Conservation (phyloP, 1,284 basidiomycete genomes). For the Pyrrhoderma noxium region DNA sequence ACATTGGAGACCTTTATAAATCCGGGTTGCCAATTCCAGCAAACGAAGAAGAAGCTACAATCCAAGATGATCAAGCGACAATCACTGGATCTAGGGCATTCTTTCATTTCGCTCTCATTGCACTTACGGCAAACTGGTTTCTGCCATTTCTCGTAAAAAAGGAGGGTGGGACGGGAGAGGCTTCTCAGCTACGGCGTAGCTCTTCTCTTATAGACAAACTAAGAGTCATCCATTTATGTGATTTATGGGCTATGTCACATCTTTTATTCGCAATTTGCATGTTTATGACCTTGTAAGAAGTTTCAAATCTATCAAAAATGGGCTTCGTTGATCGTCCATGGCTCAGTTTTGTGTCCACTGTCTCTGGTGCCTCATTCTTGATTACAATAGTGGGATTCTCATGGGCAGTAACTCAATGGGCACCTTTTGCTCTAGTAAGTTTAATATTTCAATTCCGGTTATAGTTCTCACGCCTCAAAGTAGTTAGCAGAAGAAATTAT, state of each 20-base stretch:
- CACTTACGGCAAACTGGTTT: constrained; percentile 61
- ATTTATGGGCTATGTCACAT: constrained; percentile 72
- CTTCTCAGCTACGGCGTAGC: constrained; percentile 12
- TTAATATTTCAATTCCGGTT: background rate
- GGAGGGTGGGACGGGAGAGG: constrained; percentile 8
- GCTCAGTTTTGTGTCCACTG: constrained; percentile 54
- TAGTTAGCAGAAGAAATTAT: constrained; percentile 71
- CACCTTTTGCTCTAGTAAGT: constrained; percentile 66
- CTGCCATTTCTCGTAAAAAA: constrained; percentile 64
- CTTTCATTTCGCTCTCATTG: constrained; percentile 68
- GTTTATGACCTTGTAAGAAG: constrained; percentile 65
- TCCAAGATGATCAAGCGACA: constrained; percentile 59
- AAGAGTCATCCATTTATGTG: constrained; percentile 52
- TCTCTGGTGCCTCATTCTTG: constrained; percentile 55
- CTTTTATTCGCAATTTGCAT: constrained; percentile 63
- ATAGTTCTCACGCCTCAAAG: background rate
- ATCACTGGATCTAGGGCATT: constrained; percentile 80
- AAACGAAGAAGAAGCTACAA: constrained; percentile 27
- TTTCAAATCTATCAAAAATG: background rate
- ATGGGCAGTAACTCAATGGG: constrained; percentile 79
- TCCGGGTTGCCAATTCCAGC: constrained; percentile 33
- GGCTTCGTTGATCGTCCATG: background rate
- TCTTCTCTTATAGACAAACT: constrained; percentile 22
- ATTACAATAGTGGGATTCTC: constrained; percentile 66
- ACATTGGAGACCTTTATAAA: constrained; percentile 82